phyloP scores from a whole-genome alignment of 805 yeast genomes.

The Barnettozyma sucrosica region DNA sequence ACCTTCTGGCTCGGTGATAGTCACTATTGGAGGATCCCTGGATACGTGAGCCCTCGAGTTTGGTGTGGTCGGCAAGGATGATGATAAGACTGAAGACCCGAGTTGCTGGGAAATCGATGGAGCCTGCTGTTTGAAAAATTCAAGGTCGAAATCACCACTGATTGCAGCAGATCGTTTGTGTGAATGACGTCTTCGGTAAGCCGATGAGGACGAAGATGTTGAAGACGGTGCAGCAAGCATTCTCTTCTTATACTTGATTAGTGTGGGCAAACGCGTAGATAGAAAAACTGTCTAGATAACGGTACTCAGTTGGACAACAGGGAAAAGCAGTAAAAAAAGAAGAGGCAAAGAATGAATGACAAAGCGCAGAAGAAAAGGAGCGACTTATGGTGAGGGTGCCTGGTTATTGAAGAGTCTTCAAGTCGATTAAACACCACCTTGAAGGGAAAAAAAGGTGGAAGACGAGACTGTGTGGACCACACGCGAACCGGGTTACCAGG shows the following conservation, averaged over 20 bases:
- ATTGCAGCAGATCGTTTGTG: conserved; percentile 86
- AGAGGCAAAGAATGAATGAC: not conserved
- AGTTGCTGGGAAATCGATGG: conserved; percentile 18
- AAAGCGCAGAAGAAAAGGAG: not conserved
- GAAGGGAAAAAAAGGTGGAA: not conserved
- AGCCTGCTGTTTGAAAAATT: conserved; percentile 17
- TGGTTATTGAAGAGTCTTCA: not conserved
- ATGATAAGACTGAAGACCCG: conserved; percentile 1
- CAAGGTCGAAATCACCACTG: conserved; percentile 71
- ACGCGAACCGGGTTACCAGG: not conserved
- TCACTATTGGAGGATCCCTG: conserved; percentile 7
- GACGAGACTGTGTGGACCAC: not conserved
- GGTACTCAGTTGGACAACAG: not conserved
- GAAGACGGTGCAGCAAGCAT: conserved; percentile 18
- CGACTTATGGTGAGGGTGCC: not conserved
- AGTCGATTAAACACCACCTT: not conserved
- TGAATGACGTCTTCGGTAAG: conserved; percentile 53
- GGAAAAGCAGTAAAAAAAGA: not conserved
- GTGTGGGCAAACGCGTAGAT: not conserved
- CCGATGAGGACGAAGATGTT: conserved; percentile 9
- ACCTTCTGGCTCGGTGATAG: conserved; percentile 13
- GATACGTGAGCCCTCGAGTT: not conserved
- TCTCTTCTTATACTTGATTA: not conserved
- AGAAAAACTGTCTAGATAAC: not conserved
- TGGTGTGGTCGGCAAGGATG: not conserved